These are phyloP conservation scores for Yamadazyma conglobata DNA, from an alignment of 1,139 yeast genomes.

Conservation along the genomic window DNA sequence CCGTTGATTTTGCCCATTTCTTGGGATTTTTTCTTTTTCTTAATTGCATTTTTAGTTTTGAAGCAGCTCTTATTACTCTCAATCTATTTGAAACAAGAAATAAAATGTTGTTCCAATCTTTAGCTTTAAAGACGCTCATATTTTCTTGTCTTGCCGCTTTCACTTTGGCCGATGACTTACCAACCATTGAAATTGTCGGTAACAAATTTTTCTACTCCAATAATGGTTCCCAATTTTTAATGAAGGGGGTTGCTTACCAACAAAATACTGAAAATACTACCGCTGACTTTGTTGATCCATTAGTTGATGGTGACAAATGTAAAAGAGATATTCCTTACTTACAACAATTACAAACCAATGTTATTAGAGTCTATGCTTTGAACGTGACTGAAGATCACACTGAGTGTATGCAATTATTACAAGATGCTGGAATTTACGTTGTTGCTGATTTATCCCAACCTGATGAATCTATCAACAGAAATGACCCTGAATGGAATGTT, in stretches of 20 bases:
- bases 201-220: slow-evolving; percentile 76
- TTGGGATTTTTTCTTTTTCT: slow-evolving; percentile 1
- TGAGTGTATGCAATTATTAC: slow-evolving; percentile 80
- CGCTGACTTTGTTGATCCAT: slow-evolving; percentile 58
- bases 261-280: slow-evolving; percentile 58
- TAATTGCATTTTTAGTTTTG: not conserved
- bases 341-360: slow-evolving; percentile 75
- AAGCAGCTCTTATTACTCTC: too few species aligned
- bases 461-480: slow-evolving; percentile 68
- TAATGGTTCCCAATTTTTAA: slow-evolving; percentile 78
- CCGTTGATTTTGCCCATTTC: not conserved
- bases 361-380: slow-evolving; percentile 63
- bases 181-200: slow-evolving; percentile 59
- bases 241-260: slow-evolving; percentile 79
- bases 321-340: slow-evolving; percentile 76
- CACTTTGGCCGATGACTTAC: slow-evolving; percentile 16
- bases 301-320: slow-evolving; percentile 69
- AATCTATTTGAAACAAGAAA: not conserved
- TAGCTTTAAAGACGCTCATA: slow-evolving; percentile 8
- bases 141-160: slow-evolving; percentile 8
- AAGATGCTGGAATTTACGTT: slow-evolving; percentile 86
- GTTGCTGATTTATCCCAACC: slow-evolving; percentile 88
- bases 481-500: slow-evolving; percentile 69
- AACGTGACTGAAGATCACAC: slow-evolving; percentile 80
- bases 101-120: slow-evolving; percentile 13